Percentiles rank a stretch among this genome's conserved stretches.
Conservation (phyloP, 148 eudicot genomes). For the Selenicereus undatus region DNA sequence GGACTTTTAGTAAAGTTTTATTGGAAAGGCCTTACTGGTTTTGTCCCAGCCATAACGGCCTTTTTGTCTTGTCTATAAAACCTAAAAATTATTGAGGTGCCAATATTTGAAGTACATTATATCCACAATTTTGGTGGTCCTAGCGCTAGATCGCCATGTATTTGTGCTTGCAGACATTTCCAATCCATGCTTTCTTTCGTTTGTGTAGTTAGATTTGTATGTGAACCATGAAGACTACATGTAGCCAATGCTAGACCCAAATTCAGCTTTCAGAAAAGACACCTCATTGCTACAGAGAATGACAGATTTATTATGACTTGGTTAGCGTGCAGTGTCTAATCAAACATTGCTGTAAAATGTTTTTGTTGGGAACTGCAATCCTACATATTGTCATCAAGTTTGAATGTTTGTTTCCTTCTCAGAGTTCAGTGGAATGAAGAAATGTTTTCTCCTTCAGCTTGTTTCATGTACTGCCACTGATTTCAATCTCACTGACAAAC, state of each 20-base stretch:
- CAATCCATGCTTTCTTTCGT: background rate
- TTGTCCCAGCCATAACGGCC: background rate
- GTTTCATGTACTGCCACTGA: background rate
- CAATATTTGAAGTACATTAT: background rate
- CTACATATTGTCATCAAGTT: background rate
- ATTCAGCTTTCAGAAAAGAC: background rate
- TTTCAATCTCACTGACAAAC: background rate
- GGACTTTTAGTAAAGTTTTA: background rate
- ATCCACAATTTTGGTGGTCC: background rate
- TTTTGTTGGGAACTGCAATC: background rate
- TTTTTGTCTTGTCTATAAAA: background rate
- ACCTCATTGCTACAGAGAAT: background rate
- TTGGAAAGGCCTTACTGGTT: background rate
- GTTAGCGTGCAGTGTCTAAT: background rate
- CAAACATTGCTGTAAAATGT: background rate
- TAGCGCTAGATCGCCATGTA: background rate
- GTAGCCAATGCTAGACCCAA: background rate
- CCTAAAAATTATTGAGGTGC: background rate
- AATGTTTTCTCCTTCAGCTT: background rate
- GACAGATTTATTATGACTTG: constrained; percentile 4
- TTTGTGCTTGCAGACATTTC: background rate
- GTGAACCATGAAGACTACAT: background rate
- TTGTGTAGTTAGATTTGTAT: background rate
- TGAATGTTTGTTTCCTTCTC: background rate
- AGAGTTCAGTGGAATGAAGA: background rate